Percentiles rank a stretch among this genome's conserved stretches.
phyloP scores from a whole-genome alignment of 208 protist species.

The Crithidia expoeki region DNA sequence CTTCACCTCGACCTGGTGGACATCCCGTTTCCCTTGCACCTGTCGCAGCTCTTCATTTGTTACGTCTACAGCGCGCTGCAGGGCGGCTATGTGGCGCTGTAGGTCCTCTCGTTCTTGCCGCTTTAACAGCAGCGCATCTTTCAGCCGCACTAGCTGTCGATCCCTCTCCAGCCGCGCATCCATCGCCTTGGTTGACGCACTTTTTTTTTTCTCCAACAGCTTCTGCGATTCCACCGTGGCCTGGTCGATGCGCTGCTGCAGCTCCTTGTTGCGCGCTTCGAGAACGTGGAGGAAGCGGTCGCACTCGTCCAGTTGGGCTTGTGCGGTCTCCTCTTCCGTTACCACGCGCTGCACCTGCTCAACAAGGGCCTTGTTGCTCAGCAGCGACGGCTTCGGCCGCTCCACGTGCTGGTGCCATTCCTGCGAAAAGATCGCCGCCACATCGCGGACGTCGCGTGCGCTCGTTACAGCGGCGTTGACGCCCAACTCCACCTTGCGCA shows the following conservation, averaged over 20 bases:
- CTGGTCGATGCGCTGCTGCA: slow-evolving; percentile 71
- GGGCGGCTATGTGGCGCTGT: slow-evolving; percentile 65
- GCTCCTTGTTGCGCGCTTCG: slow-evolving; percentile 57
- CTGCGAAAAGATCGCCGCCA: slow-evolving; percentile 39
- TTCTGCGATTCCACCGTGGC: slow-evolving; percentile 61
- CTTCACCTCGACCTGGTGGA: slow-evolving; percentile 52
- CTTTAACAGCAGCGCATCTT: slow-evolving; percentile 54
- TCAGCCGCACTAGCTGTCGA: slow-evolving; percentile 48
- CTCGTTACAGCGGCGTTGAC: slow-evolving; percentile 47
- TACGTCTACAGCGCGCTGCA: slow-evolving; percentile 60
- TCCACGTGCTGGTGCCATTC: slow-evolving; percentile 48
- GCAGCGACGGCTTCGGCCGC: slow-evolving; percentile 53
- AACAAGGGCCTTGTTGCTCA: slow-evolving; percentile 64
- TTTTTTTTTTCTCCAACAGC: slow-evolving; percentile 66
- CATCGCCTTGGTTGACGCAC: slow-evolving; percentile 35
- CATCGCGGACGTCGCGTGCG: slow-evolving; percentile 55
- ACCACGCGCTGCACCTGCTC: slow-evolving; percentile 70
- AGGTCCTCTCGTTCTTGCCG: slow-evolving; percentile 79
- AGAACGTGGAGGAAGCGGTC: slow-evolving; percentile 60
- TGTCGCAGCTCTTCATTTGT: slow-evolving; percentile 69
- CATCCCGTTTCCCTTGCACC: slow-evolving; percentile 46
- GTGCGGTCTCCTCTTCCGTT: slow-evolving; percentile 48
- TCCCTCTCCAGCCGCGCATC: slow-evolving; percentile 42
- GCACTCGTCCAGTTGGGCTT: slow-evolving; percentile 46
- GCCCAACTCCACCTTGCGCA: slow-evolving; percentile 66